These are phyloP conservation scores for Pholiota molesta DNA, from an alignment of 768 basidiomycete genomes.

Conservation along the genomic window DNA sequence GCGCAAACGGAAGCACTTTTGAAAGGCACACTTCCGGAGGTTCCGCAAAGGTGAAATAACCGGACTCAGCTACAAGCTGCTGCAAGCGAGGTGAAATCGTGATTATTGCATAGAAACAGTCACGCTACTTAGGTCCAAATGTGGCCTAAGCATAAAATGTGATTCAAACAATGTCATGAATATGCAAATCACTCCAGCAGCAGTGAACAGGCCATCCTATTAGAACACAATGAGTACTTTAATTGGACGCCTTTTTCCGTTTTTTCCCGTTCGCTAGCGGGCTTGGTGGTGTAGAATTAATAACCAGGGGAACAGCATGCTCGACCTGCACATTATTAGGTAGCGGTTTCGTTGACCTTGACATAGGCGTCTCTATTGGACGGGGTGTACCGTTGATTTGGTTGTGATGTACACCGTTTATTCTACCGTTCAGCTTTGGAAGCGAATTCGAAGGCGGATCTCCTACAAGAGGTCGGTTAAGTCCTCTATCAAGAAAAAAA, in stretches of 20 bases:
- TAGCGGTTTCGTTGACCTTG: conserved; percentile 9
- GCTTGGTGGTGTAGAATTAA: conserved; percentile 20
- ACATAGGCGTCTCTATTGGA: background rate
- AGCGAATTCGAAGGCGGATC: conserved; percentile 9
- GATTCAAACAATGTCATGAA: background rate
- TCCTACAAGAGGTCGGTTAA: background rate
- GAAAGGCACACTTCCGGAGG: conserved; percentile 9
- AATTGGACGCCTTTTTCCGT: conserved; percentile 48
- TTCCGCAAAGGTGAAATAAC: conserved; percentile 8
- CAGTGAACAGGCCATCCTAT: background rate
- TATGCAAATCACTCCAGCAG: background rate
- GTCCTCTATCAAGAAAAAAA: background rate
- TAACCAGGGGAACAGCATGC: background rate
- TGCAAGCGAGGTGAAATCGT: background rate
- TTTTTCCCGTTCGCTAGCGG: conserved; percentile 49
- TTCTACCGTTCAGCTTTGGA: conserved; percentile 19
- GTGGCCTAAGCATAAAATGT: background rate
- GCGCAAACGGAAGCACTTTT: conserved; percentile 3
- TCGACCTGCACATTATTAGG: conserved; percentile 3
- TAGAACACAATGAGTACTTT: conserved; percentile 3
- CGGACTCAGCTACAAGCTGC: background rate
- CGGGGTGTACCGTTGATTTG: conserved; percentile 4
- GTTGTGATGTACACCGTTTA: conserved; percentile 11
- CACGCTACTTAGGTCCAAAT: background rate
- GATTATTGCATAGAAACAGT: background rate